A percentile compares a stretch with the other conserved stretches of the same genome.
These are phyloP conservation scores for Leptographium galeiforme DNA, from an alignment of 2,329 filamentous ascomycete species.

Conservation along the genomic window DNA sequence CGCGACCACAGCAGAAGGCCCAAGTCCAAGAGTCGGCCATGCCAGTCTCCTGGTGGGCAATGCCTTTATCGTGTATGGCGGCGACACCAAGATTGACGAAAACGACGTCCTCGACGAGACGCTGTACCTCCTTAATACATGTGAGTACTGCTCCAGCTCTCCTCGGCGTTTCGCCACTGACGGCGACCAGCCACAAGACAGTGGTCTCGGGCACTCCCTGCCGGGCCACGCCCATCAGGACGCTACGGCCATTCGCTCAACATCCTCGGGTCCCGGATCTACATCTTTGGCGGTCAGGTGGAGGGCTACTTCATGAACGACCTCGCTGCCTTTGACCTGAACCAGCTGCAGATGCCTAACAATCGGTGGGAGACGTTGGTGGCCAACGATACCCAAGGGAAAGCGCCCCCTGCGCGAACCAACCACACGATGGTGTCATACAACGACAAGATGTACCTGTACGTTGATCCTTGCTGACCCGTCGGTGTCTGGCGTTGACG, in stretches of 20 bases:
- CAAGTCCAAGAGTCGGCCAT: conserved; percentile 88
- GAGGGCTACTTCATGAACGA: conserved; percentile 99
- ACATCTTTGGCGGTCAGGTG: conserved; percentile 93
- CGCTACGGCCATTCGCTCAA: conserved; percentile 95
- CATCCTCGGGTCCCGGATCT: conserved; percentile 92
- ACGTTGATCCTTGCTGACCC: conserved; percentile 25
- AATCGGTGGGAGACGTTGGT: conserved; percentile 95
- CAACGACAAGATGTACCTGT: conserved; percentile 90
- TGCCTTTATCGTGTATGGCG: conserved; percentile 96
- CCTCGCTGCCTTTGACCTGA: conserved; percentile 85
- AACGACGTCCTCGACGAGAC: conserved; percentile 87
- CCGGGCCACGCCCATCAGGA: conserved; percentile 72
- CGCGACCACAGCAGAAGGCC: conserved; percentile 82
- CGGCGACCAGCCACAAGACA: conserved; percentile 69
- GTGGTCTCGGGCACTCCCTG: conserved; percentile 88
- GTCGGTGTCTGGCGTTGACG: neutral
- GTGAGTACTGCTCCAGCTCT: conserved; percentile 32
- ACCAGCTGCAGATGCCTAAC: conserved; percentile 77
- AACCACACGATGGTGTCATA: conserved; percentile 89
- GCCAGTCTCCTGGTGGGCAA: conserved; percentile 90
- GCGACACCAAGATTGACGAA: conserved; percentile 95
- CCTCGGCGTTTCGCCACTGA: neutral
- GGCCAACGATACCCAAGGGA: conserved; percentile 51
- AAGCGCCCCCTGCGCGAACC: conserved; percentile 74
- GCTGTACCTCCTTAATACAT: conserved; percentile 90